A percentile compares a stretch with the other conserved stretches of the same genome.
Conservation (phyloP, 2,329 filamentous ascomycete species). For the Fusarium nanum region DNA sequence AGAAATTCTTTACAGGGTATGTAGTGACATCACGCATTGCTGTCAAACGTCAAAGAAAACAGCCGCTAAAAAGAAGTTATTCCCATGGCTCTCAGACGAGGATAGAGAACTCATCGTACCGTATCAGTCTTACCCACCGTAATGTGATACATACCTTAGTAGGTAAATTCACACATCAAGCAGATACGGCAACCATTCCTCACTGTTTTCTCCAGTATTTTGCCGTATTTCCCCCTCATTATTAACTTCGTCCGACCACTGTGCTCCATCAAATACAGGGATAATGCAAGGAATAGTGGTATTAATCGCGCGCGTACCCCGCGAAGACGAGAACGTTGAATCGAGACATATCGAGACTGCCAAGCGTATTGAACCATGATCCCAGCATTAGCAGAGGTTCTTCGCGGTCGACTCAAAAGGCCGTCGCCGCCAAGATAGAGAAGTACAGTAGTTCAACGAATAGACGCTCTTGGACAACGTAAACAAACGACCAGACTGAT, state of each 20-base stretch:
- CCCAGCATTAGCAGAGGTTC: constrained; percentile 1
- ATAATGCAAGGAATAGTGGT: constrained; percentile 34
- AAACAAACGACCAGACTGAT: constrained; percentile 9
- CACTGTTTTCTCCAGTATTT: constrained; percentile 16
- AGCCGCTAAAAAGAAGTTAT: neutral
- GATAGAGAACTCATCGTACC: neutral
- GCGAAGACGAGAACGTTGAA: constrained; percentile 31
- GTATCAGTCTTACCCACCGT: constrained; percentile 12
- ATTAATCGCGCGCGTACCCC: constrained; percentile 34
- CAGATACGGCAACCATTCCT: neutral
- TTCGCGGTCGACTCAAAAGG: constrained; percentile 6
- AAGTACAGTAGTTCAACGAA: constrained; percentile 1
- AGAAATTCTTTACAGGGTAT: constrained; percentile 23
- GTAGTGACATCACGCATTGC: constrained; percentile 26
- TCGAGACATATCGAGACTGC: constrained; percentile 25
- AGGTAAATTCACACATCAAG: neutral
- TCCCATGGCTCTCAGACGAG: neutral
- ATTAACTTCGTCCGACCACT: constrained; percentile 13
- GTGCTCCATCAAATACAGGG: constrained; percentile 32
- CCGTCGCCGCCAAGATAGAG: constrained; percentile 3
- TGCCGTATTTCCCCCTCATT: constrained; percentile 19
- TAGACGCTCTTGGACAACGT: neutral
- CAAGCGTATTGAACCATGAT: constrained; percentile 32
- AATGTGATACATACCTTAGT: neutral
- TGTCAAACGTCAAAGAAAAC: constrained; percentile 7